These are phyloP conservation scores for Nymphaea thermarum DNA, from an alignment of 164 flowering plant species.

Conservation along the genomic window DNA sequence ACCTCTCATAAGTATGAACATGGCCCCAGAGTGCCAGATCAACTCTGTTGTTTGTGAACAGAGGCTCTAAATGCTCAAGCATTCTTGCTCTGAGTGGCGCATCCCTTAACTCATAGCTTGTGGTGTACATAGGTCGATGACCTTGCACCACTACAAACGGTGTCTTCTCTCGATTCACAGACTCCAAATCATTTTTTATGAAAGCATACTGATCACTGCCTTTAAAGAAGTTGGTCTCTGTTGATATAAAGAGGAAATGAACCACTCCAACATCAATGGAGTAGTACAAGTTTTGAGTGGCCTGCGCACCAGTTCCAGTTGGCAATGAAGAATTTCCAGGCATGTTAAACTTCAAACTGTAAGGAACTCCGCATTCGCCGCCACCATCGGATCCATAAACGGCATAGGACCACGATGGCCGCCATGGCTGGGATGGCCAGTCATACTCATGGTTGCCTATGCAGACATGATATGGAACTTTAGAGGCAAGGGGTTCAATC, in stretches of 20 bases:
- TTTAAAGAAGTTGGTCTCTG: constrained; percentile 86
- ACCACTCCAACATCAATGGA: constrained; percentile 69
- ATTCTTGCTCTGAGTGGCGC: constrained; percentile 44
- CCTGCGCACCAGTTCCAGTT: constrained; percentile 63
- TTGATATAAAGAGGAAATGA: constrained; percentile 81
- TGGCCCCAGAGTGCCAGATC: constrained; percentile 94
- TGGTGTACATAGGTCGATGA: constrained; percentile 98
- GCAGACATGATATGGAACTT: constrained; percentile 83
- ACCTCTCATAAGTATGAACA: constrained; percentile 91
- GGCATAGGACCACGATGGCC: constrained; percentile 59
- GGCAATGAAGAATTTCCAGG: constrained; percentile 80
- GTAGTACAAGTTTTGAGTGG: constrained; percentile 74
- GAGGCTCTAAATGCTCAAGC: constrained; percentile 67
- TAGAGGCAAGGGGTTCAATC: constrained; percentile 80
- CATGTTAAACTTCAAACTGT: constrained; percentile 85
- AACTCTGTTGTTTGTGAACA: constrained; percentile 71
- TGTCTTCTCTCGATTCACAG: constrained; percentile 55
- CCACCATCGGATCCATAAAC: constrained; percentile 73
- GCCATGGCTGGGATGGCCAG: constrained; percentile 94
- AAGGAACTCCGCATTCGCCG: constrained; percentile 98
- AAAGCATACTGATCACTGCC: constrained; percentile 73
- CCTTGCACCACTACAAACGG: constrained; percentile 94
- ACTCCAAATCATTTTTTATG: constrained; percentile 59
- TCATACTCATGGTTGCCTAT: constrained; percentile 97
- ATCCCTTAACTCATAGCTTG: constrained; percentile 58